Base-by-base conservation (phyloP, 352 stramenopile species). In the Phytopythium delawarense region DNA sequence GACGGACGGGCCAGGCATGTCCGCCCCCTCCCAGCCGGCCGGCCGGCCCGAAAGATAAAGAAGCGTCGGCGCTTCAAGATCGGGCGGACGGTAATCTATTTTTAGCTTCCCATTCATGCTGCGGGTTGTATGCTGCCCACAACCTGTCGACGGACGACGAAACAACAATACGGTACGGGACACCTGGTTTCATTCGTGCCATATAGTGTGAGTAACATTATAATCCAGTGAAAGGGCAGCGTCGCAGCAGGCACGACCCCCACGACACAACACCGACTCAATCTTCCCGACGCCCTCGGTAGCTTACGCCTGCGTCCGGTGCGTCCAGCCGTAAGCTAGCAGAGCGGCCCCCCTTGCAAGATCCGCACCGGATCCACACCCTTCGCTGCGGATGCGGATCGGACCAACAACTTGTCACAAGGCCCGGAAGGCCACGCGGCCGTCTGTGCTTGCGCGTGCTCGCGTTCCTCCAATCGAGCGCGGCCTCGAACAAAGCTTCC, bases 11-110 rank as follows among this genome's bases (percentile, higher is more conserved):
- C 18, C 13, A 12, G 11, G 9, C 4, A 54, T 37, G 28, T 56
- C 50, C 50, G 50, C 50, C 50, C 50, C 50, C 50, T 56, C 50
- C 50, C 50, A 56, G 50, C 50, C n/a, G 23, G 45, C 25, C 2
- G 25, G 9, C 45, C 11, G 23, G 45, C 21, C 46, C 25, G 28
- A 54, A 37, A 54, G 48, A 54, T 35, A 54, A 54, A 35, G 48
- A 52, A 37, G 28, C 23, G 16, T 18, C 25, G 4, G n/a, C 15
- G 12, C 53, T 59, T 59, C 35, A 59, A 59, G 53, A 48, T 49
- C 35, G 23, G 7, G 23, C 20, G 23, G 13, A 2, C 42, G 7
- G 42, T 15, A 49, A 25, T 54, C 21, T 54, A 37, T 54, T 54
- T 35, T 35, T 35, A 37, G 13, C 23, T 37, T 34, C 16, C 48